phyloP scores from a whole-genome alignment of 129 eudicot genomes.

The Apium graveolens region DNA sequence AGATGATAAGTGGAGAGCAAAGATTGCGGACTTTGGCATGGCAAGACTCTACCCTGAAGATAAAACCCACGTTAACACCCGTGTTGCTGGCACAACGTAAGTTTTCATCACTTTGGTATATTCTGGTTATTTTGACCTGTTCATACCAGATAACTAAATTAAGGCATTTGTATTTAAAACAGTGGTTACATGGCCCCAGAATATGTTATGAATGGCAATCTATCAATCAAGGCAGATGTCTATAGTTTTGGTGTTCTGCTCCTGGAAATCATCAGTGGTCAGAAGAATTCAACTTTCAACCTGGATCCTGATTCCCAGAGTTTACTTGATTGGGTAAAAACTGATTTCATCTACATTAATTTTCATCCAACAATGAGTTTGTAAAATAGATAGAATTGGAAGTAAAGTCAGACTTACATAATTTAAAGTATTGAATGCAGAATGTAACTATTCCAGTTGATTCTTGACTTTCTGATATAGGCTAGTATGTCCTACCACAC shows the following conservation, averaged over 20 bases:
- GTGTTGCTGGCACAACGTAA: constrained; percentile 88
- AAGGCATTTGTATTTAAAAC: background rate
- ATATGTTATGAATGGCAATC: constrained; percentile 54
- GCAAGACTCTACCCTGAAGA: constrained; percentile 69
- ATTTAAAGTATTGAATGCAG: background rate
- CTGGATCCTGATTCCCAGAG: constrained; percentile 43
- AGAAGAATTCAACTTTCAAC: constrained; percentile 49
- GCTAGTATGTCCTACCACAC: background rate
- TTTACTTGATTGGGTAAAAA: constrained; percentile 80
- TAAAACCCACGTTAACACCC: constrained; percentile 69
- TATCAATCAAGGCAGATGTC: constrained; percentile 69
- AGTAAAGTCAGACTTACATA: background rate
- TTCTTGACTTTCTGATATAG: too few species aligned
- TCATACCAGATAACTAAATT: background rate
- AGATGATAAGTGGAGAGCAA: constrained; percentile 76
- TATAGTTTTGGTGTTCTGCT: constrained; percentile 76
- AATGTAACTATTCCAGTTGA: background rate
- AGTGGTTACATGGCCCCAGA: constrained; percentile 97
- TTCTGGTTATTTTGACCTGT: background rate
- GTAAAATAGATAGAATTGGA: background rate
- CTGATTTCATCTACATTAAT: background rate
- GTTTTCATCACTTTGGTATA: constrained; percentile 12
- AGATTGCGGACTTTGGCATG: constrained; percentile 93
- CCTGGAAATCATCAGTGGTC: constrained; percentile 76
- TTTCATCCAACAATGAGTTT: background rate